These are phyloP conservation scores for Coffea eugenioides DNA, from an alignment of 257 asterid species.

Conservation along the genomic window DNA sequence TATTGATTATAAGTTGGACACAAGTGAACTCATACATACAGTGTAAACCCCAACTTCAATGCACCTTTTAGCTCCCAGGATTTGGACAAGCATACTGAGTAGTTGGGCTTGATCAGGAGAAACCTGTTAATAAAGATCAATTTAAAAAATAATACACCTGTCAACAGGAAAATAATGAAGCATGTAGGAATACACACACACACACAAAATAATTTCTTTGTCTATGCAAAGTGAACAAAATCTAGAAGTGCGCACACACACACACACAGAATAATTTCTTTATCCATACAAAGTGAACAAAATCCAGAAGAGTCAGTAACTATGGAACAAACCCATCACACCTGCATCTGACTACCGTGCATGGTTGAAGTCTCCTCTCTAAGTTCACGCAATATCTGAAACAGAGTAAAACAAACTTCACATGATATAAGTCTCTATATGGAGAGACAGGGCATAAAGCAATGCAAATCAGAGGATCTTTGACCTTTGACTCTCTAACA, in stretches of 20 bases:
- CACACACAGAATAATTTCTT: no score
- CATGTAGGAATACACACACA: background rate
- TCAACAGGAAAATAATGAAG: background rate
- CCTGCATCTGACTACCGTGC: constrained; percentile 97
- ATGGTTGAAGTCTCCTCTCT: constrained; percentile 88
- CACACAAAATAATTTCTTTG: no score
- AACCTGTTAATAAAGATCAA: constrained; percentile 38
- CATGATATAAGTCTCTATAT: background rate
- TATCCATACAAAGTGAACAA: background rate
- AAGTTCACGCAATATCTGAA: constrained; percentile 75
- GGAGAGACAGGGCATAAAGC: background rate
- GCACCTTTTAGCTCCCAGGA: constrained; percentile 82
- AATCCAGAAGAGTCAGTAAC: background rate
- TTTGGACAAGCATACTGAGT: constrained; percentile 85
- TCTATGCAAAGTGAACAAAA: background rate
- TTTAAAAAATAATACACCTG: background rate
- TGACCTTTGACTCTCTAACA: constrained; percentile 84
- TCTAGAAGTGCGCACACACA: no score
- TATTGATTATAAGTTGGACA: background rate
- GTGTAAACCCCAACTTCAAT: constrained; percentile 95
- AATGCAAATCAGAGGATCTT: background rate
- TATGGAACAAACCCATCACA: constrained; percentile 5
- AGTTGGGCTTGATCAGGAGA: constrained; percentile 99
- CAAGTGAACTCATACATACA: constrained; percentile 33
- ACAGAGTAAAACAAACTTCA: constrained; percentile 4